Evolutionary conservation across 371 early-diverging fungal species (phyloP).

Genomic region (Lichtheimia corymbifera): DNA sequence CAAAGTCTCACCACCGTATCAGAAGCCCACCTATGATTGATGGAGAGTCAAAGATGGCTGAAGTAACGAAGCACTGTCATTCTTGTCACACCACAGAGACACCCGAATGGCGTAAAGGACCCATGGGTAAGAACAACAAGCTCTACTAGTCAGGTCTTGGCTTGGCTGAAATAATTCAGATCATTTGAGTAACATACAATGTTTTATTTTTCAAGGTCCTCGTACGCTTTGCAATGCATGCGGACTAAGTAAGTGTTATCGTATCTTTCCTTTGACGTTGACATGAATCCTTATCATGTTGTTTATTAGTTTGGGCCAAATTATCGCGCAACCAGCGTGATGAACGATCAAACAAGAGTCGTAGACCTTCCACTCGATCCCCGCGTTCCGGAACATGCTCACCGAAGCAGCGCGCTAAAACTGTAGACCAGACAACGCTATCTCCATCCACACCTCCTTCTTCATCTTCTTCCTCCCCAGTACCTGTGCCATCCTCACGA

Average conservation of each 20-base stretch:
- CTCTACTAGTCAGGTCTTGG: background rate
- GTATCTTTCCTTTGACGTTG: constrained; percentile 1
- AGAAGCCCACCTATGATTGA: too few species aligned
- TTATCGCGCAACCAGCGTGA: constrained; percentile 10
- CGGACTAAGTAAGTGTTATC: constrained; percentile 28
- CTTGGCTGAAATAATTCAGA: background rate
- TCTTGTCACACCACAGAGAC: constrained; percentile 36
- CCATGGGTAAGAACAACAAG: constrained; percentile 20
- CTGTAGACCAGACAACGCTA: too few species aligned
- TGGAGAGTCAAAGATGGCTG: too few species aligned
- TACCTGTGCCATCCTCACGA: too few species aligned
- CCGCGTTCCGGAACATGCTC: background rate
- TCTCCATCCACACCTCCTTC: too few species aligned
- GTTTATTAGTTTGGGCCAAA: constrained; percentile 12
- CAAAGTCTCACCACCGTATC: too few species aligned
- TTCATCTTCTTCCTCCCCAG: too few species aligned
- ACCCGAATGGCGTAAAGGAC: constrained; percentile 41
- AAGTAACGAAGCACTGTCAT: constrained; percentile 19
- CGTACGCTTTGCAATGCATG: constrained; percentile 42
- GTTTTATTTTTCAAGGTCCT: constrained; percentile 19
- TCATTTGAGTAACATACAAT: background rate
- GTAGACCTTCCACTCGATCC: background rate
- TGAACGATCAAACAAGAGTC: background rate
- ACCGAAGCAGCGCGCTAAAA: too few species aligned
- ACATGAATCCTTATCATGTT: background rate